phyloP scores from a whole-genome alignment of 1,284 basidiomycete genomes.

The Singerocomus inundabilis region DNA sequence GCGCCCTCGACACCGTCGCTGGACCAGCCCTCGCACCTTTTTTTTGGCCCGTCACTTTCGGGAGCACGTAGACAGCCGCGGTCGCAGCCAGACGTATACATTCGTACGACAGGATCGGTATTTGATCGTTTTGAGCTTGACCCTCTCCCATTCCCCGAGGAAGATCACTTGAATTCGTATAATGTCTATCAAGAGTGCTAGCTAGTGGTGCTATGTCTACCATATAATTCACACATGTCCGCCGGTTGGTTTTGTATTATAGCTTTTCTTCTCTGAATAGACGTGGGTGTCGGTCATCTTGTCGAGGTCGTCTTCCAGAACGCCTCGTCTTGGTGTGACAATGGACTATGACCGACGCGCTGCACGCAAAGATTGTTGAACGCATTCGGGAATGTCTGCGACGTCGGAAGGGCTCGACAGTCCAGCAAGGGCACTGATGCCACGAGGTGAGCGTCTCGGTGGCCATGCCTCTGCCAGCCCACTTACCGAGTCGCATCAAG shows the following conservation, averaged over 20 bases:
- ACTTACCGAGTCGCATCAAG: constrained; percentile 31
- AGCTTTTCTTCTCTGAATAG: constrained; percentile 3
- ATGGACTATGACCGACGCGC: constrained; percentile 34
- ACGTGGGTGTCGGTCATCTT: neutral
- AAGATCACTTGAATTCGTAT: constrained; percentile 43
- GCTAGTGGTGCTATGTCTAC: constrained; percentile 47
- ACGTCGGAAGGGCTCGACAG: constrained; percentile 47
- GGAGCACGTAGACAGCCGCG: constrained; percentile 47
- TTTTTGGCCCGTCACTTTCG: constrained; percentile 47
- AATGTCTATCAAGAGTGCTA: constrained; percentile 67
- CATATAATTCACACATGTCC: constrained; percentile 28
- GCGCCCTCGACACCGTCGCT: constrained; percentile 60
- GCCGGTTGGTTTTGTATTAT: constrained; percentile 29
- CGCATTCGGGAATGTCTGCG: constrained; percentile 52
- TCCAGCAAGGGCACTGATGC: constrained; percentile 51
- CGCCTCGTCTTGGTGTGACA: constrained; percentile 22
- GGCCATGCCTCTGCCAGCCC: no score
- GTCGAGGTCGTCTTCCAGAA: constrained; percentile 27
- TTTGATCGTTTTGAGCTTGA: constrained; percentile 66
- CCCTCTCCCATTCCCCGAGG: constrained; percentile 61
- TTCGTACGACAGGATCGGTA: constrained; percentile 55
- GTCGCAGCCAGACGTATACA: constrained; percentile 55
- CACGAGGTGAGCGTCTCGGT: no score
- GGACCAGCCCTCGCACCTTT: constrained; percentile 46
- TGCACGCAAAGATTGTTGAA: constrained; percentile 69